phyloP scores from a whole-genome alignment of 2,329 filamentous ascomycete genomes.

The Fusarium sp. region DNA sequence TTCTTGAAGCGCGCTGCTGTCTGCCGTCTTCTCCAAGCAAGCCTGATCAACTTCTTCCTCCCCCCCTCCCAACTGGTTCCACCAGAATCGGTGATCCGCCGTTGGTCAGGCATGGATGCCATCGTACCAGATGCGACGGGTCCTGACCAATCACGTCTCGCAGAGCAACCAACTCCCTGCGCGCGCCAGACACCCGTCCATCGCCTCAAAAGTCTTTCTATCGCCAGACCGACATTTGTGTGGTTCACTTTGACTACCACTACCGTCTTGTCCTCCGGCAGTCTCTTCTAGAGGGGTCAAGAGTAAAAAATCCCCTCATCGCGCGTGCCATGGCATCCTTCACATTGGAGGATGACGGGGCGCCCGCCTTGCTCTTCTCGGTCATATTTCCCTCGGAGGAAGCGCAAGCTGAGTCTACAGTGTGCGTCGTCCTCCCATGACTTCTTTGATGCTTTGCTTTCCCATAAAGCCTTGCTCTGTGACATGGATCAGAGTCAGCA shows the following conservation, averaged over 20 bases:
- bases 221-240: conserved; percentile 43
- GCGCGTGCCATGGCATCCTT: neutral
- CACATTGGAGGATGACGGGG: conserved; percentile 1
- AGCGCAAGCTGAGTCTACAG: conserved; percentile 12
- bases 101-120: conserved; percentile 23
- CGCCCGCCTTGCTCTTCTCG: conserved; percentile 17
- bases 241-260: neutral
- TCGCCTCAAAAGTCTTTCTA: conserved; percentile 27
- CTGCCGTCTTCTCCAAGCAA: neutral
- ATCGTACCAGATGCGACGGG: conserved; percentile 33
- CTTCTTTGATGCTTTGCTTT: neutral
- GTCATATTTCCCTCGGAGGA: conserved; percentile 12
- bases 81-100: conserved; percentile 40
- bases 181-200: conserved; percentile 30
- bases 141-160: conserved; percentile 37
- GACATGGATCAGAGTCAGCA: conserved; percentile 22
- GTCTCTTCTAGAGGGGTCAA: neutral
- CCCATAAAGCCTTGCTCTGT: conserved; percentile 7
- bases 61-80: conserved; percentile 35
- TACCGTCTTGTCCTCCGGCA: conserved; percentile 19
- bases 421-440: conserved; percentile 11
- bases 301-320: conserved; percentile 9
- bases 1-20: conserved; percentile 26
- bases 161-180: conserved; percentile 24
- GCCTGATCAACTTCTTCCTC: conserved; percentile 25